These are phyloP conservation scores for Rhodotorula sp. DNA, from an alignment of 1,284 basidiomycete species.

Conservation along the genomic window DNA sequence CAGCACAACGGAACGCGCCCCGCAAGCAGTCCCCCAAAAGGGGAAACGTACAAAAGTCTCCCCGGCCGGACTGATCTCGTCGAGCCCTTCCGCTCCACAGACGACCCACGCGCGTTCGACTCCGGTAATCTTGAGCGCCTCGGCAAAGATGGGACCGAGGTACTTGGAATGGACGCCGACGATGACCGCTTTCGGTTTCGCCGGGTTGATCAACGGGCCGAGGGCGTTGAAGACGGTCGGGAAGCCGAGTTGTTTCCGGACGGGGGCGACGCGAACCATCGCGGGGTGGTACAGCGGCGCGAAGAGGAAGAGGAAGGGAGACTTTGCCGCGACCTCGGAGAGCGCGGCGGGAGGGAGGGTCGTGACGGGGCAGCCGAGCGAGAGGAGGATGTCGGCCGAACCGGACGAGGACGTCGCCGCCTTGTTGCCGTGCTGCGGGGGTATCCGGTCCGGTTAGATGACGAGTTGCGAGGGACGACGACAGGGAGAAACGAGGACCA, in stretches of 20 bases:
- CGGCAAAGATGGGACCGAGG: conserved; percentile 81
- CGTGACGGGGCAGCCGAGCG: conserved; percentile 77
- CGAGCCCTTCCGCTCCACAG: conserved; percentile 86
- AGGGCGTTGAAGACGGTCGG: conserved; percentile 97
- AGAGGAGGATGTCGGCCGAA: conserved; percentile 86
- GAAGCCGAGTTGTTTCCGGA: conserved; percentile 84
- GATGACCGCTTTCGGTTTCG: conserved; percentile 78
- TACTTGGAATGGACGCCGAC: conserved; percentile 83
- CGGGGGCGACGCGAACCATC: conserved; percentile 78
- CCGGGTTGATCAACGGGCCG: conserved; percentile 92
- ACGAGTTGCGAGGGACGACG: too few species aligned
- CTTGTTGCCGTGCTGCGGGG: conserved; percentile 76
- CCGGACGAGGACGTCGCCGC: conserved; percentile 94
- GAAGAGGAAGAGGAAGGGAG: conserved; percentile 89
- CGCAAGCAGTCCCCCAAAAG: not conserved
- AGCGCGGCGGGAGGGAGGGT: conserved; percentile 62
- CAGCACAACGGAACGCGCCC: too few species aligned
- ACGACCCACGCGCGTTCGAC: conserved; percentile 86
- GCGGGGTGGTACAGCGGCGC: conserved; percentile 91
- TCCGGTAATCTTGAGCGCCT: conserved; percentile 61
- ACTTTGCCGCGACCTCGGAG: conserved; percentile 54
- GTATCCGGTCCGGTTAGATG: not conserved
- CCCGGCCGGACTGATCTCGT: conserved; percentile 92
- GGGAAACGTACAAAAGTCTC: conserved; percentile 70
- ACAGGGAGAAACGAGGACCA: not conserved